Base-by-base conservation (phyloP, 305 asterid species). In the Solanum hybrid region DNA sequence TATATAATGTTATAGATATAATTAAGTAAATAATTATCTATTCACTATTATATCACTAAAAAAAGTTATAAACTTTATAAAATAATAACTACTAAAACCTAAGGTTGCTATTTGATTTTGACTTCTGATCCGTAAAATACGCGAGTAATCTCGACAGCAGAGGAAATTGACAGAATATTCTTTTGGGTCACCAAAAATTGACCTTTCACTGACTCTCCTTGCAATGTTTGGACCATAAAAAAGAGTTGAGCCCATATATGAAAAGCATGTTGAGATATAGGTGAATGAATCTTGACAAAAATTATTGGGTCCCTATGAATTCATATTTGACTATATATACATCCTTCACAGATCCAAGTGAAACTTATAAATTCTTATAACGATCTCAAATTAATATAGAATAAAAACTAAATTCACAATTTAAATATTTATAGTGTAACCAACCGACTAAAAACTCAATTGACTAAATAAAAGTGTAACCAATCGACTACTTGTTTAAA, bases 401-500 rank as follows among this genome's bases (percentile, higher is more conserved):
- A n/a, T 10, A 67, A 24, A 67, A 67, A 67, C 0, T 67, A 67
- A 11, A n/a, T 67, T n/a, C 1, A 67, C 16, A n/a, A 5, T 10
- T 67, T 1, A 10, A 67, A 67, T 61, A 61, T 61, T 8, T 61
- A 20, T 67, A 10, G 16, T 67, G 12, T 67, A 10, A 67, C 14
- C 29, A 11, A 10, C 2, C 0, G 3, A 9, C 7, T 61, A 20
- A 61, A 67, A 67, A 10, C 29, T n/a, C 75, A 67, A 67, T n/a
- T n/a, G 28, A 67, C 3, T n/a, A 67, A 67, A 67, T 67, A 9
- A 67, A 64, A 24, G 75, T n/a, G 5, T 67, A n/a, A 67, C 8
- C 1, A 0, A 4, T 0, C 1, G 11, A 9, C 1, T n/a, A 67
- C 0, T 11, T 67, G 2, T 2, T 22, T 11, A 11, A 36, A 5